Percentiles rank a stretch among this genome's conserved stretches.
Evolutionary conservation across 495 filamentous ascomycete genomes (phyloP).

Genomic region (Aspergillus cavernicola): DNA sequence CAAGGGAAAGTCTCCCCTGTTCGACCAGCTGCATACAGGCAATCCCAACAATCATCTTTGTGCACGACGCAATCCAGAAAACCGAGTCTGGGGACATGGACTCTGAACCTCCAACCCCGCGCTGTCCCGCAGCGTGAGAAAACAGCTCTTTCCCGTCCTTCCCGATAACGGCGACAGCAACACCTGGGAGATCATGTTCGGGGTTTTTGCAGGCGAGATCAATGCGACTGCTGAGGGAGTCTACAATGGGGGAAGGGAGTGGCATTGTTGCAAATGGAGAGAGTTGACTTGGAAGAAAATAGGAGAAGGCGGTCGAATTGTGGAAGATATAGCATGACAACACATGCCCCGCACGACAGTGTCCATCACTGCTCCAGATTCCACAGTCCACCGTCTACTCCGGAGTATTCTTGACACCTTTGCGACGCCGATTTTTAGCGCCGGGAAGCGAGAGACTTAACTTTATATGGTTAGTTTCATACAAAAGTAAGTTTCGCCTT

Average conservation of each 20-base stretch:
- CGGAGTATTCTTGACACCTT: too few species aligned
- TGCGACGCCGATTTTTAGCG: too few species aligned
- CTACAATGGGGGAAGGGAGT: background rate
- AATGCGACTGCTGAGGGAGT: background rate
- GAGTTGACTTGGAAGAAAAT: too few species aligned
- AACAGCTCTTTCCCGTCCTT: background rate
- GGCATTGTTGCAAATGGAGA: too few species aligned
- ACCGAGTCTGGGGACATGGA: background rate
- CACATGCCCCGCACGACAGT: too few species aligned
- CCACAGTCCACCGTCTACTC: too few species aligned
- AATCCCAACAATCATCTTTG: conserved; percentile 52
- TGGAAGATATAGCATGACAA: too few species aligned
- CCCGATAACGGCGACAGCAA: background rate
- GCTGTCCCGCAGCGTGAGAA: background rate
- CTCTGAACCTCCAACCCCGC: background rate
- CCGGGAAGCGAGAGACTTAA: too few species aligned
- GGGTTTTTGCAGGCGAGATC: background rate
- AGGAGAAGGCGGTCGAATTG: too few species aligned
- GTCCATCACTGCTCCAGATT: too few species aligned
- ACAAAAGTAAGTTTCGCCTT: too few species aligned
- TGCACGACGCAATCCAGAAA: conserved; percentile 33
- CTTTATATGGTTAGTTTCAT: too few species aligned
- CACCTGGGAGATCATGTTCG: background rate
- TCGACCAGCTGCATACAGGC: conserved; percentile 63
- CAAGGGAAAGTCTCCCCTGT: conserved; percentile 48